A percentile compares a stretch with the other conserved stretches of the same genome.
These are phyloP conservation scores for Alternaria ethzedia DNA, from an alignment of 2,329 filamentous ascomycete genomes.

Conservation along the genomic window DNA sequence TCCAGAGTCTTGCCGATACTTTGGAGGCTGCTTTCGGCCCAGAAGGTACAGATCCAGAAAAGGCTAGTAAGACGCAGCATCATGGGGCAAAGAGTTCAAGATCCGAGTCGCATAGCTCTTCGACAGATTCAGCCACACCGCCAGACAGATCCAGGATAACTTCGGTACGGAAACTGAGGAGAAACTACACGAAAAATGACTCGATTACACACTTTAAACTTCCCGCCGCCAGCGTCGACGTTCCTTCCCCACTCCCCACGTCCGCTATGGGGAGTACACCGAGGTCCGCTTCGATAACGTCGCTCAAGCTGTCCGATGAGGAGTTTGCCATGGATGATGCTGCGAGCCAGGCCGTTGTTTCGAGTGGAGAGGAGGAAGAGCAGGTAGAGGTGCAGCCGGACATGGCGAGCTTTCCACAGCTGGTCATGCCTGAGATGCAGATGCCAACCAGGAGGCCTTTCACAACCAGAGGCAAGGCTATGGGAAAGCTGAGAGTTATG, in stretches of 20 bases:
- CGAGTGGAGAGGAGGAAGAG: constrained; percentile 62
- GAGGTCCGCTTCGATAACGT: constrained; percentile 65
- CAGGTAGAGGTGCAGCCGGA: constrained; percentile 44
- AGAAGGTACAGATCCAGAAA: constrained; percentile 34
- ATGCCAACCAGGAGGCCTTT: constrained; percentile 91
- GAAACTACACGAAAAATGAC: constrained; percentile 30
- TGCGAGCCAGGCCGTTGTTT: constrained; percentile 62
- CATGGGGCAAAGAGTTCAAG: constrained; percentile 38
- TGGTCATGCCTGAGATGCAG: constrained; percentile 96
- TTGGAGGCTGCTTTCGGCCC: constrained; percentile 52
- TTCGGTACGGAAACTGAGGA: constrained; percentile 27
- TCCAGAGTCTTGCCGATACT: constrained; percentile 64
- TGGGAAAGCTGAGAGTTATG: constrained; percentile 89
- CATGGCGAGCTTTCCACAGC: constrained; percentile 64
- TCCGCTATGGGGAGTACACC: constrained; percentile 64
- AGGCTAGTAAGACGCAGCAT: constrained; percentile 32
- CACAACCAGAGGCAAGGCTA: constrained; percentile 80
- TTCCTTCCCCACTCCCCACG: constrained; percentile 53
- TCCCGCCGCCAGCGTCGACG: constrained; percentile 20
- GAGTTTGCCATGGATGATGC: constrained; percentile 62
- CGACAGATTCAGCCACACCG: constrained; percentile 22
- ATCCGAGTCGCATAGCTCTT: constrained; percentile 30
- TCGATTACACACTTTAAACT: constrained; percentile 34
- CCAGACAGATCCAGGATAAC: constrained; percentile 28
- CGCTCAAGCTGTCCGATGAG: constrained; percentile 64